phyloP scores from a whole-genome alignment of 2,329 filamentous ascomycete species.

The Colletotrichum orbiculare region DNA sequence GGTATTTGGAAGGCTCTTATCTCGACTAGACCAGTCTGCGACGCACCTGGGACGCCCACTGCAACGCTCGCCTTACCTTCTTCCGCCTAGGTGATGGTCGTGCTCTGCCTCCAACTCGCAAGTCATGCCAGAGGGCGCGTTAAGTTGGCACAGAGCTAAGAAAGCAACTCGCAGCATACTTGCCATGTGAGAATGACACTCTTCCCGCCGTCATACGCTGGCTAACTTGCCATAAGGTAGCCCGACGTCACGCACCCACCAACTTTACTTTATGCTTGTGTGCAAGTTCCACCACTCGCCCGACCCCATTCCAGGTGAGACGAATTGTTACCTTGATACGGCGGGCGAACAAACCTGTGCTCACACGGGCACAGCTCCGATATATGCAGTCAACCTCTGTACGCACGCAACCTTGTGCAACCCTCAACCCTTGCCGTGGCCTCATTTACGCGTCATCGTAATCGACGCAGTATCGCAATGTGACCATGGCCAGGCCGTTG shows the following conservation, averaged over 20 bases:
- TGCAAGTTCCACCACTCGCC: constrained; percentile 12
- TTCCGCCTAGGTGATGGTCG: not conserved
- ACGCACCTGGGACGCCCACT: not conserved
- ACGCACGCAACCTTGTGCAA: constrained; percentile 19
- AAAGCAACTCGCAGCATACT: no score
- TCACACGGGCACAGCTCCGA: no score
- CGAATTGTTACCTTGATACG: no score
- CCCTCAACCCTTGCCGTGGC: constrained; percentile 12
- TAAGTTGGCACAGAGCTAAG: no score
- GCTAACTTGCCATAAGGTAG: not conserved
- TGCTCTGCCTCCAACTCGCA: no score
- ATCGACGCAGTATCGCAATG: constrained; percentile 14
- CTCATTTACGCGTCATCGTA: constrained; percentile 30
- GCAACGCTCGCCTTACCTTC: constrained; percentile 7
- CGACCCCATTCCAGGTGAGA: no score
- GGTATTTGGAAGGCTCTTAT: constrained; percentile 29
- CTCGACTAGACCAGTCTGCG: constrained; percentile 4
- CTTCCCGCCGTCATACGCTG: no score
- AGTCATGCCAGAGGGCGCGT: no score
- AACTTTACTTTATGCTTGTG: constrained; percentile 35
- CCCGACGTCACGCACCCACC: constrained; percentile 18
- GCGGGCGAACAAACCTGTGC: no score
- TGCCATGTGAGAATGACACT: no score
- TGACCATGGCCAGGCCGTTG: constrained; percentile 13
- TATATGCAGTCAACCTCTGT: not conserved